Evolutionary conservation across 2,329 filamentous ascomycete genomes (phyloP).

Genomic region (Alternaria alternata): DNA sequence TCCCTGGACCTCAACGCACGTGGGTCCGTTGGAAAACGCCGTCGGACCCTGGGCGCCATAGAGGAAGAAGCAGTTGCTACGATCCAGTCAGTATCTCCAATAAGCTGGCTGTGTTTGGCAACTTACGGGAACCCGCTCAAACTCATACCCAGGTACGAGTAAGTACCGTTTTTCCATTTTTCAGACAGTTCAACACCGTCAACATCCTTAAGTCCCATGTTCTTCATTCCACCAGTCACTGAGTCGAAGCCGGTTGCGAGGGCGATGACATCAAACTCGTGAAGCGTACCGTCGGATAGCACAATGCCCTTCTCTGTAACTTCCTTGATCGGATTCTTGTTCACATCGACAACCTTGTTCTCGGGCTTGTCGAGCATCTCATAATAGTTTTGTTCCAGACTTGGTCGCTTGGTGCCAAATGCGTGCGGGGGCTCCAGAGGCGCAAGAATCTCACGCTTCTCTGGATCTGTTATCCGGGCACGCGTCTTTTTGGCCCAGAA

Average conservation of each 20-base stretch:
- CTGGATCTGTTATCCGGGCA: conserved; percentile 53
- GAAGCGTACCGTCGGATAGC: conserved; percentile 51
- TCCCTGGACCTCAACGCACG: conserved; percentile 55
- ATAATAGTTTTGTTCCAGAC: conserved; percentile 58
- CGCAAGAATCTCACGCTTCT: conserved; percentile 58
- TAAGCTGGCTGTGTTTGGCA: neutral
- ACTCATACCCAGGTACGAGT: conserved; percentile 55
- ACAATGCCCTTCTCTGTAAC: conserved; percentile 52
- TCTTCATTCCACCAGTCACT: conserved; percentile 55
- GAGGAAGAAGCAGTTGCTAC: conserved; percentile 55
- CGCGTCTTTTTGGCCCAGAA: conserved; percentile 58
- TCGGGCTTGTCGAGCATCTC: conserved; percentile 55
- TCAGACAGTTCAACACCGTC: conserved; percentile 50
- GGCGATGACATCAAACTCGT: conserved; percentile 56
- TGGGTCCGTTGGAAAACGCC: conserved; percentile 57
- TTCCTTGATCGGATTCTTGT: conserved; percentile 52
- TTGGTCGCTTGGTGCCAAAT: conserved; percentile 58
- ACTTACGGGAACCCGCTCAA: conserved; percentile 45
- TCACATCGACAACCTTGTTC: conserved; percentile 55
- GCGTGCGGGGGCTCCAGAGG: conserved; percentile 55
- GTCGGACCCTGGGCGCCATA: conserved; percentile 59
- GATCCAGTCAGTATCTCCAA: neutral
- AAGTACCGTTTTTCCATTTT: conserved; percentile 53
- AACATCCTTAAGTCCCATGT: conserved; percentile 49
- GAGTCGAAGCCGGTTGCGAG: conserved; percentile 58